Conservation (phyloP, 2,329 filamentous ascomycete species). For the Ascomycota sp. region DNA sequence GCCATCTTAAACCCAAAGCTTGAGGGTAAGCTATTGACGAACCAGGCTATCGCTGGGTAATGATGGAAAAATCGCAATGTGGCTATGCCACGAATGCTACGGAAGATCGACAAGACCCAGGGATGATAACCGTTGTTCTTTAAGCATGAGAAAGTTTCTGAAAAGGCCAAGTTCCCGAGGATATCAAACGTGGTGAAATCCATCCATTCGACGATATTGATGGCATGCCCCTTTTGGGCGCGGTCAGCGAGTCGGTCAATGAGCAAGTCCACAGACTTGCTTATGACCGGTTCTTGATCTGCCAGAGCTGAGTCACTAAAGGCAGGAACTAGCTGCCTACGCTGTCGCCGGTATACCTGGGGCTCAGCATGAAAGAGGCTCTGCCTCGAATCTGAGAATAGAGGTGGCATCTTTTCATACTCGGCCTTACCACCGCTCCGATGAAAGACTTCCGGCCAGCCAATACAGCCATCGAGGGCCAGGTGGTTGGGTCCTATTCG, state of each 20-base stretch:
- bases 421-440: constrained; percentile 5
- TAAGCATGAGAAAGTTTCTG: constrained; percentile 17
- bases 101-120: constrained; percentile 7
- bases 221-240: constrained; percentile 1
- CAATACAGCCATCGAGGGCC: constrained; percentile 10
- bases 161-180: constrained; percentile 19
- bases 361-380: constrained; percentile 3
- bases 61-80: constrained; percentile 2
- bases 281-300: constrained; percentile 10
- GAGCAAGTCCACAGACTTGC: constrained; percentile 8
- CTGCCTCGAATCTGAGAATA: constrained; percentile 2
- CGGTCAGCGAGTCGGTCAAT: constrained; percentile 5
- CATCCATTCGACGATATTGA: constrained; percentile 13
- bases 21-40: neutral
- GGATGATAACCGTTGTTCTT: constrained; percentile 8
- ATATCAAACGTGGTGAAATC: constrained; percentile 19
- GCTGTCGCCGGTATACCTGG: constrained; percentile 4
- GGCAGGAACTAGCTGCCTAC: constrained; percentile 9
- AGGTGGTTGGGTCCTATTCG: constrained; percentile 18
- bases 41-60: constrained; percentile 1
- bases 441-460: constrained; percentile 14
- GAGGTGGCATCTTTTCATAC: constrained; percentile 1
- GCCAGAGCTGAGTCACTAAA: constrained; percentile 11
- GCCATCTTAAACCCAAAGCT: too few species aligned
- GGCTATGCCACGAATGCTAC: constrained; percentile 1